A percentile compares a stretch with the other conserved stretches of the same genome.
Conservation (phyloP, 208 protist genomes). For the Crithidia brevicula region DNA sequence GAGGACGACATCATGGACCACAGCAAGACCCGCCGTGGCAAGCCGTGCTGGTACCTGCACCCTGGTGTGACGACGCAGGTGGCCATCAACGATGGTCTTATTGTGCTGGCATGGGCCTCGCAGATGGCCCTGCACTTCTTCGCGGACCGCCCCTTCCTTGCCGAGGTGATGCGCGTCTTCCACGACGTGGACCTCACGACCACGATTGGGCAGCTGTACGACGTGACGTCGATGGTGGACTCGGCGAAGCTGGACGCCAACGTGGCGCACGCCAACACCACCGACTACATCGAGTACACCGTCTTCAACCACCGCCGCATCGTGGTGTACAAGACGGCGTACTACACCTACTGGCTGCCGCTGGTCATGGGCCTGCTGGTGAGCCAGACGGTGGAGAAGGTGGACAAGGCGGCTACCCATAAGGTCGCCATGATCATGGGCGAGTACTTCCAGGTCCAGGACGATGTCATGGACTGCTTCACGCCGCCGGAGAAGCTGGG, state of each 20-base stretch:
- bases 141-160: constrained; percentile 76
- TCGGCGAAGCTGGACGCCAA: constrained; percentile 88
- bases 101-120: constrained; percentile 93
- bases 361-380: constrained; percentile 95
- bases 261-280: constrained; percentile 60
- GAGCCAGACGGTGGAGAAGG: constrained; percentile 56
- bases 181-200: constrained; percentile 93
- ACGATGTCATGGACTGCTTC: constrained; percentile 98
- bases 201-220: constrained; percentile 96
- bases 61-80: constrained; percentile 90
- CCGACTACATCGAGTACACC: constrained; percentile 89
- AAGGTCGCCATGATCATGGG: constrained; percentile 95
- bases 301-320: constrained; percentile 92
- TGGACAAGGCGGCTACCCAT: constrained; percentile 66
- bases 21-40: constrained; percentile 93
- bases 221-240: constrained; percentile 93
- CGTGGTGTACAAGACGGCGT: constrained; percentile 98
- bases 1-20: constrained; percentile 98
- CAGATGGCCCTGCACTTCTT: constrained; percentile 94
- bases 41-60: constrained; percentile 96
- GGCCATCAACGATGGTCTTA: constrained; percentile 97
- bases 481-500: constrained; percentile 95
- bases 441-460: constrained; percentile 98
- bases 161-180: constrained; percentile 92
- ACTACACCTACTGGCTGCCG: constrained; percentile 98